Evolutionary conservation across 306 rosid genomes (phyloP).

Genomic region (Cotoneaster glaucophyllus): DNA sequence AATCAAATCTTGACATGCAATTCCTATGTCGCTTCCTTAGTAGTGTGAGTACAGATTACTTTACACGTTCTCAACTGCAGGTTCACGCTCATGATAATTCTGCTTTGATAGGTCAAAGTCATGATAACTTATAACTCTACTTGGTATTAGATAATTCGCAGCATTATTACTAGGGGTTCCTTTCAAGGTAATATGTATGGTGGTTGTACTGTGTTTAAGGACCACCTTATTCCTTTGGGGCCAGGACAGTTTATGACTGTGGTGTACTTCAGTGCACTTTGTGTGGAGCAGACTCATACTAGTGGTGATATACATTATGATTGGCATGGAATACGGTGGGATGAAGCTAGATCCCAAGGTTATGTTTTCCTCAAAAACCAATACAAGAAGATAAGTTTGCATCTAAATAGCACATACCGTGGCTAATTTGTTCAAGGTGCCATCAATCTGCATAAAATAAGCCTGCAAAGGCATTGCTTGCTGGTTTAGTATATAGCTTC

Average conservation of each 20-base stretch:
- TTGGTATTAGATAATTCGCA: neutral
- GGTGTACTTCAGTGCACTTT: neutral
- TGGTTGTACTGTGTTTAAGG: neutral
- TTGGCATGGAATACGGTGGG: neutral
- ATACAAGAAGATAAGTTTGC: neutral
- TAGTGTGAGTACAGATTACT: neutral
- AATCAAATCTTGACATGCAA: neutral
- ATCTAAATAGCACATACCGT: slow-evolving; percentile 35
- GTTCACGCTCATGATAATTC: neutral
- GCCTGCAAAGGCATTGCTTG: slow-evolving; percentile 45
- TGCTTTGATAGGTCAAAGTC: neutral
- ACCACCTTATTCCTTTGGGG: neutral
- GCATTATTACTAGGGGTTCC: neutral
- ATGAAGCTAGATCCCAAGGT: neutral
- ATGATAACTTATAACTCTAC: neutral
- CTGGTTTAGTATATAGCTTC: slow-evolving; percentile 5
- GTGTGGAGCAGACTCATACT: neutral
- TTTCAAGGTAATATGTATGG: neutral
- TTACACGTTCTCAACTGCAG: neutral
- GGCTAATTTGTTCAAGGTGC: slow-evolving; percentile 61
- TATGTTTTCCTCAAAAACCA: neutral
- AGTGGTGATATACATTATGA: neutral
- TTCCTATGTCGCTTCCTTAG: neutral
- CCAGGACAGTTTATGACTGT: neutral
- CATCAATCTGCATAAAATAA: slow-evolving; percentile 80